phyloP scores from a whole-genome alignment of 148 eudicot genomes.

The Beta vulgaris region DNA sequence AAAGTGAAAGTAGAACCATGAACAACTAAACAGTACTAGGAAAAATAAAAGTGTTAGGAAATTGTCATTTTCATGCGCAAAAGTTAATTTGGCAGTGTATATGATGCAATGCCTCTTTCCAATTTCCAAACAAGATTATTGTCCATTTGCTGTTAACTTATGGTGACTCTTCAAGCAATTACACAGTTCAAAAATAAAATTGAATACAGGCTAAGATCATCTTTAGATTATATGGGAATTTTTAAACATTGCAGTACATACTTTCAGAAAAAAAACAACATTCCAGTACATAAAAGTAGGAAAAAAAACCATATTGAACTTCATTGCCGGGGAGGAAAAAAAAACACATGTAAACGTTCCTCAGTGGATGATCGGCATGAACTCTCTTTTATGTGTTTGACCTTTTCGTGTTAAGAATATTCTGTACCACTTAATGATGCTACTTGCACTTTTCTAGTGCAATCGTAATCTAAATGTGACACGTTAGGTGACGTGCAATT shows the following conservation, averaged over 20 bases:
- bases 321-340: background rate
- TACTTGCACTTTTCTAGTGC: conserved; percentile 9
- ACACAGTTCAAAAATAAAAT: background rate
- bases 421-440: conserved; percentile 17
- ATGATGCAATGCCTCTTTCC: background rate
- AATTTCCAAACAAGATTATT: conserved; percentile 13
- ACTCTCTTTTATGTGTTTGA: background rate
- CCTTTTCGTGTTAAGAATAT: conserved; percentile 17
- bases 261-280: too few relatives aligned
- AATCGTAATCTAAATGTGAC: background rate
- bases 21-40: background rate
- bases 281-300: too few relatives aligned
- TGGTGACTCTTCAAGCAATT: conserved; percentile 28
- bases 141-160: background rate
- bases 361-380: conserved; percentile 5
- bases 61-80: conserved; percentile 18
- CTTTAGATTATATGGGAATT: background rate
- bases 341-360: background rate
- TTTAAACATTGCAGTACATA: too few relatives aligned
- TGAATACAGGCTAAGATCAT: conserved; percentile 7
- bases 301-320: background rate
- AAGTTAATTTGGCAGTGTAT: conserved; percentile 5
- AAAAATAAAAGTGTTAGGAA: background rate
- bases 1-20: background rate
- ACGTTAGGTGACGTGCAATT: conserved; percentile 7